Evolutionary conservation across 495 filamentous ascomycete genomes (phyloP), one percentile per base, ranked within the genome.

Genomic region (Lindgomyces ingoldianus): DNA sequence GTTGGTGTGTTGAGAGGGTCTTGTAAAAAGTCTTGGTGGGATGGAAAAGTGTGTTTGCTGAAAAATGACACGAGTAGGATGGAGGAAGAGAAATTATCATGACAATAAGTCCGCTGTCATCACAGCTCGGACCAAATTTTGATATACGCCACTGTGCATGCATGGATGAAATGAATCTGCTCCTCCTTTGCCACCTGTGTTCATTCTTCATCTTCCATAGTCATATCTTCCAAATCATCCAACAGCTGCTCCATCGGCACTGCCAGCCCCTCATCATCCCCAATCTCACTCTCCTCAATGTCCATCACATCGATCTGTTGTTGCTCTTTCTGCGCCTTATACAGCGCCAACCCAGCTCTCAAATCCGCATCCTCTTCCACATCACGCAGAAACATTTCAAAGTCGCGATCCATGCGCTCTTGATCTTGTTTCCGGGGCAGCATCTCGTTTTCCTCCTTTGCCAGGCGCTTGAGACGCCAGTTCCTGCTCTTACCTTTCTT

Each of bases 381-480:
- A 75, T 98, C 95, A 42, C 90, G 85, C 78, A 99, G 78, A 85
- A 99, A 99, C 85, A 90, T 85, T 80, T 99, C 95, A 73, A 91
- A 98, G 75, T 99, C 94, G 41, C 84, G 81, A 66, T 98, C 95
- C 72, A 91, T 85, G 46, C 85, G 83, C 55, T 91, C 89, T 65
- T 89, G 87, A 73, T 98, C 93, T 52, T 90, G 79, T 73, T 91
- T 89, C 75, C 87, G 85, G 33, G 85, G 86, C 51, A 88, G 75
- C 74, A 95, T 81, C 65, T 92, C 90, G 47, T 88, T 87, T 71
- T 98, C 89, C 51, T 97, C 92, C 74, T 84, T 86, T 45, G 84
- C 84, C 90, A 98, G 95, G 69, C 93, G 91, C 85, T 89, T 92
- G 70, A 98, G 84, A 64, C 88, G 89, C 94, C 94, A 98, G 77